Percentiles rank a stretch among this genome's conserved stretches.
phyloP scores from a whole-genome alignment of 2,329 filamentous ascomycete genomes.

The Diplodia intermedia region DNA sequence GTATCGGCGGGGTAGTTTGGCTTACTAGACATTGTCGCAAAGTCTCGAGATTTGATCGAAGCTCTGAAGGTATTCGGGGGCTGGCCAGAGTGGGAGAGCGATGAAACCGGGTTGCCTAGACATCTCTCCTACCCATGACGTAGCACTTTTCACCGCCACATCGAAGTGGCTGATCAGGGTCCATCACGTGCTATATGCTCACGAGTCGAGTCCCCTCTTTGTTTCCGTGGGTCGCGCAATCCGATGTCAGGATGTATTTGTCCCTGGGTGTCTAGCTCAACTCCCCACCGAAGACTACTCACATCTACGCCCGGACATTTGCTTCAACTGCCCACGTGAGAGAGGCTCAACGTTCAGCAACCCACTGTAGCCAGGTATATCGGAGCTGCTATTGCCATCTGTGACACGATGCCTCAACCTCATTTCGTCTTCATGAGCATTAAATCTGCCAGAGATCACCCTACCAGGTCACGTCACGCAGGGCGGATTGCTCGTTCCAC shows the following conservation, averaged over 20 bases:
- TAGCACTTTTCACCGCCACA: slow-evolving; percentile 19
- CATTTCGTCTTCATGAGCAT: slow-evolving; percentile 6
- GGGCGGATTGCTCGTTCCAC: slow-evolving; percentile 3
- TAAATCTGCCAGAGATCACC: neutral
- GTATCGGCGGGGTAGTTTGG: neutral
- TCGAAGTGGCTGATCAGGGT: slow-evolving; percentile 21
- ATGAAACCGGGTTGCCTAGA: slow-evolving; percentile 25
- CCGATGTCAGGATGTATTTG: neutral
- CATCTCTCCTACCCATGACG: slow-evolving; percentile 17
- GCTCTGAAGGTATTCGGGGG: neutral
- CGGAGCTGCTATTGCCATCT: slow-evolving; percentile 1
- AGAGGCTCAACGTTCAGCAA: neutral
- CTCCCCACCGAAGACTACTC: neutral
- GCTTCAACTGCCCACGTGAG: neutral
- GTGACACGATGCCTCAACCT: slow-evolving; percentile 19
- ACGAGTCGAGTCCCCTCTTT: neutral
- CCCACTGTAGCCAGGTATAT: slow-evolving; percentile 7
- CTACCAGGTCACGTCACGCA: neutral
- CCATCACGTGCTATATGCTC: neutral
- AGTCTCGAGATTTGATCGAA: neutral
- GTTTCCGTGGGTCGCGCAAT: neutral
- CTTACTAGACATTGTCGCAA: slow-evolving; percentile 34
- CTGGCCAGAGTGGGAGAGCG: neutral
- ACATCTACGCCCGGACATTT: neutral
- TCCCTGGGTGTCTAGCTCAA: too few relatives aligned